Base-by-base conservation (phyloP, 73 alveolate genomes). In the Stentor coeruleus region DNA sequence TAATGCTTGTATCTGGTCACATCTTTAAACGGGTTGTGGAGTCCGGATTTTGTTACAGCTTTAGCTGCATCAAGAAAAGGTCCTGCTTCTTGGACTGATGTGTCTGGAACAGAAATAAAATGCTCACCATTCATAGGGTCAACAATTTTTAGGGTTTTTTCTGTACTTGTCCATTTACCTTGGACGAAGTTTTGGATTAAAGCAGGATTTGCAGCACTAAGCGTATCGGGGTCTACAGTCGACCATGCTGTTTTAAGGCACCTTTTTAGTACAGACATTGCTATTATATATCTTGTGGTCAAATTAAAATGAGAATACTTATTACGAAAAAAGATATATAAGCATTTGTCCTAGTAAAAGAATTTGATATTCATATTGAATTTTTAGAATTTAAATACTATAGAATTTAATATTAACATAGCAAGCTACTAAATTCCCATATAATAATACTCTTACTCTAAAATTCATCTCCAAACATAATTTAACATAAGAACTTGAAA, bases 1-100 rank as follows among this genome's bases (percentile, higher is more conserved):
- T 87, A 92, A 89, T 89, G 85, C 39, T 86, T 84, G 76, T 95
- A 95, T 87, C 99, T 91, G 81, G 93, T 96, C 74, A 93, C 95
- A 84, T 93, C 91, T 85, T 89, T 91, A 83, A 95, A 83, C 28
- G 99, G 99, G 76, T 95, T 95, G 86, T 95, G 99, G 11, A 93
- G 93, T 33, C 99, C 99, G 2, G 91, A 42, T 86, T 86, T 90
- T 3, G 98, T 94, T 28, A 81, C 91, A 3, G 42, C 55, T 31
- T 49, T 59, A 87, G 86, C 60, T 58, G 81, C 82, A 42, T 84
- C 83, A 38, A 76, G 83, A 60, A 86, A 86, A 3, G 88, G 84
- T 82, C 84, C 88, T 6, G 72, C 39, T 76, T 93, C 97, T 3
- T 36, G 83, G 6, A 15, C 30, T 30, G 81, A 66, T 33, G 81